These are phyloP conservation scores for Sporobolomyces phaffii DNA, from an alignment of 768 basidiomycete genomes.

Conservation along the genomic window DNA sequence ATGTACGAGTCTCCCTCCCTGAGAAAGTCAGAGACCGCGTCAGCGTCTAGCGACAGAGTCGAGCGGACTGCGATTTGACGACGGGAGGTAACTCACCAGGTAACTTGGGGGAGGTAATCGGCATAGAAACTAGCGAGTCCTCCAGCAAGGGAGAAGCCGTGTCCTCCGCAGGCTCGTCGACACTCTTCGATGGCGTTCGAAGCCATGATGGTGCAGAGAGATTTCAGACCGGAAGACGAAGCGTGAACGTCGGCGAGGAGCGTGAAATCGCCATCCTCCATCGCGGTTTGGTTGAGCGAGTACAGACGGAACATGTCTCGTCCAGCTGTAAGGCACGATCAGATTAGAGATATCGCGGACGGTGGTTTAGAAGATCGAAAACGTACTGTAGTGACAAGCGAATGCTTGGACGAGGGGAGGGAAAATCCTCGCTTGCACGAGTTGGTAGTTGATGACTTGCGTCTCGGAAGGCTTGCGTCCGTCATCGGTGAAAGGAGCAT, in stretches of 20 bases:
- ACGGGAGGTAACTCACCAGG: no score
- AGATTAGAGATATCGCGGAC: neutral
- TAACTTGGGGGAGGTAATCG: conserved; percentile 43
- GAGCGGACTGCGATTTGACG: no score
- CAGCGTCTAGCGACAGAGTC: no score
- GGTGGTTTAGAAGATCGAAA: neutral
- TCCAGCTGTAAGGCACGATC: conserved; percentile 1
- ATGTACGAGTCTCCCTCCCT: conserved; percentile 41
- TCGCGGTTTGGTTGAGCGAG: conserved; percentile 28
- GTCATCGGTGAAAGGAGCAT: conserved; percentile 39
- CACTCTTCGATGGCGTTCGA: conserved; percentile 42
- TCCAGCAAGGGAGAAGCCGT: conserved; percentile 41
- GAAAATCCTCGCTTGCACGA: conserved; percentile 42
- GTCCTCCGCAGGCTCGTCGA: conserved; percentile 44
- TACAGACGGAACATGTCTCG: conserved; percentile 38
- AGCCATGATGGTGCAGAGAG: conserved; percentile 40
- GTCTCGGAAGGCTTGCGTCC: conserved; percentile 38
- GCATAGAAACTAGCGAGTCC: conserved; percentile 40
- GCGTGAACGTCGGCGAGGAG: conserved; percentile 44
- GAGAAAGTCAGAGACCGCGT: neutral
- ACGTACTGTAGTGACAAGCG: conserved; percentile 33
- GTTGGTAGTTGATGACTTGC: conserved; percentile 43
- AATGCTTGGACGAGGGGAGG: conserved; percentile 35
- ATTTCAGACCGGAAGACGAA: conserved; percentile 41
- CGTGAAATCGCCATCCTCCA: conserved; percentile 41